phyloP scores from a whole-genome alignment of 2,329 filamentous ascomycete genomes.

The Penicillium concentricum region DNA sequence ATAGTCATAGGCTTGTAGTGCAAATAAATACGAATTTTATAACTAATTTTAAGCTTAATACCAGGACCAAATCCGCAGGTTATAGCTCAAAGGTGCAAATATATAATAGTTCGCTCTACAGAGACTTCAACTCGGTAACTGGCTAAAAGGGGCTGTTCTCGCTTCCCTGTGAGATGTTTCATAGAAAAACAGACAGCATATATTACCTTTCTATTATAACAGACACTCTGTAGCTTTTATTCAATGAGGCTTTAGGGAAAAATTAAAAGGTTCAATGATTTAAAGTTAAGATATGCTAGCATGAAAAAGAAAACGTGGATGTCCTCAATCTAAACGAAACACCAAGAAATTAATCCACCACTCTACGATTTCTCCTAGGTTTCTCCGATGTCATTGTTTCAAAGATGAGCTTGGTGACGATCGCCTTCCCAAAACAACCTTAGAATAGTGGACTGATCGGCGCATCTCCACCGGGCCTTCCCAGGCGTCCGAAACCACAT shows the following conservation, averaged over 20 bases:
- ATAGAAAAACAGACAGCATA: neutral
- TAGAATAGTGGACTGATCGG: neutral
- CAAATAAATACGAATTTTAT: neutral
- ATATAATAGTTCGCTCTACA: neutral
- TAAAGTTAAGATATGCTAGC: too few relatives aligned
- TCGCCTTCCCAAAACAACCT: neutral
- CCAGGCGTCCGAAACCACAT: neutral
- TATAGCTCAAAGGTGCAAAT: neutral
- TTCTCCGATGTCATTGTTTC: neutral
- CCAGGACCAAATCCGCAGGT: too few relatives aligned
- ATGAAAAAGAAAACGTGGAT: neutral
- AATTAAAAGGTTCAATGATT: too few relatives aligned
- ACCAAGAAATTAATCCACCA: neutral
- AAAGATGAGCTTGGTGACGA: neutral
- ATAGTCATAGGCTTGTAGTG: neutral
- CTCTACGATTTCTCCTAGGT: neutral
- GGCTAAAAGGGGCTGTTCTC: neutral
- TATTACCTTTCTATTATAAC: neutral
- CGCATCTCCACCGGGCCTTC: neutral
- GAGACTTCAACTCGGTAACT: neutral
- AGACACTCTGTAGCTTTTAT: neutral
- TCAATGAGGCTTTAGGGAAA: neutral
- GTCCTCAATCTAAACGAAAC: neutral
- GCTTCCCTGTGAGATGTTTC: neutral
- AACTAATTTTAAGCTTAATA: neutral